Evolutionary conservation across 805 yeast genomes (phyloP), one percentile per base, ranked within the genome.

Genomic region (Wickerhamomyces pijperi): DNA sequence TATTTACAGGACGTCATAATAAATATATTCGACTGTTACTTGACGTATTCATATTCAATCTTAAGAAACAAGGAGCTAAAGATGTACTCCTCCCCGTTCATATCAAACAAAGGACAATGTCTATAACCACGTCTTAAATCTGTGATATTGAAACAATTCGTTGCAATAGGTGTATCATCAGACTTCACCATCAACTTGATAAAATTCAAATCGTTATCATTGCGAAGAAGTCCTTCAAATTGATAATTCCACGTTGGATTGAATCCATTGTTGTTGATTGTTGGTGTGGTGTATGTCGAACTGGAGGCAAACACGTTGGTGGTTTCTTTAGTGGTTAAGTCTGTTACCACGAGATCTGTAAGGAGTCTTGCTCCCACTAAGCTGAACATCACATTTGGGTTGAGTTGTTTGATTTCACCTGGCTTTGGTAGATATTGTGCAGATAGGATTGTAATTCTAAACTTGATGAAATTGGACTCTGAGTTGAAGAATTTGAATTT

Each of bases 371-470:
- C 61, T 6, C 85, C 83, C 32, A 72, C 60, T 0, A 82, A 50
- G 39, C 82, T 90, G 28, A 82, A 57, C 6, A 67, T 65, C 5
- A 83, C 73, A 47, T 61, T 76, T 0, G 94, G 86, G 46, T 76
- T 78, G 34, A 78, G 62, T 0, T 62, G 28, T 39, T 64, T 71
- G 19, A 70, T 55, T 20, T 71, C 78, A 36, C 67, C 67, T 0
- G 84, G 80, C 34, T 77, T 74, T 3, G 95, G 94, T 12, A 90
- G 63, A 53, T 86, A 83, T 57, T 88, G 96, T 0, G 84, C 96
- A 16, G 96, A 84, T 1, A 90, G 67, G 5, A 82, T 55, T 12
- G 62, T 63, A 3, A 87, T 55, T 11, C 49, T 43, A 19, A 64
- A 49, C 8, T 44, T 45, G 16, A 54, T 20, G 6, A 39, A 32